These are phyloP conservation scores for Helianthus tuberosus DNA, from an alignment of 129 eudicot genomes.

Conservation along the genomic window DNA sequence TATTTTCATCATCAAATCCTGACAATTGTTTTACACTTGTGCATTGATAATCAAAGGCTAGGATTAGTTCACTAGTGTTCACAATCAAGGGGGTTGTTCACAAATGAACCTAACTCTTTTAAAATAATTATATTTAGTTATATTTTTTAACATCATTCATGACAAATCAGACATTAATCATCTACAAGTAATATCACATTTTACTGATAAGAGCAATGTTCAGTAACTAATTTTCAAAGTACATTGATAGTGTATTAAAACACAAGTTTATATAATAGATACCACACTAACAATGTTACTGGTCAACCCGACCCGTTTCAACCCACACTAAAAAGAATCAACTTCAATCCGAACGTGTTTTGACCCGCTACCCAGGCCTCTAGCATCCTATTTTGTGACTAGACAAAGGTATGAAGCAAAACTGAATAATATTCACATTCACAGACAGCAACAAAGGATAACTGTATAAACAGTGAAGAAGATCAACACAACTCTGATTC, in stretches of 20 bases:
- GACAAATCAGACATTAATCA: too few species aligned
- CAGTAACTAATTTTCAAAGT: not conserved
- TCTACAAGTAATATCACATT: too few species aligned
- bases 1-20: too few species aligned
- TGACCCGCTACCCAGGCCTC: not conserved
- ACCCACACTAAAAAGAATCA: not conserved
- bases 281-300: not conserved
- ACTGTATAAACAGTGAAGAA: not conserved
- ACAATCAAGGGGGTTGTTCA: too few species aligned
- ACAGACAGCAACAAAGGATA: not conserved
- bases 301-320: not conserved
- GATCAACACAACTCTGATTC: not conserved
- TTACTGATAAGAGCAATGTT: not conserved
- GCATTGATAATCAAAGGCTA: too few species aligned
- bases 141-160: too few species aligned
- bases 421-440: not conserved
- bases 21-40: too few species aligned
- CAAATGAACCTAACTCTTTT: too few species aligned
- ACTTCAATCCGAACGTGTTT: not conserved
- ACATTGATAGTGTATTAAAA: not conserved
- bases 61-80: too few species aligned
- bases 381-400: not conserved
- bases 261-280: not conserved
- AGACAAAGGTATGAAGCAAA: slow-evolving; percentile 7
- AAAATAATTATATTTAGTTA: too few species aligned